phyloP scores from a whole-genome alignment of 768 basidiomycete species.

The Rhizopogon vesiculosus region DNA sequence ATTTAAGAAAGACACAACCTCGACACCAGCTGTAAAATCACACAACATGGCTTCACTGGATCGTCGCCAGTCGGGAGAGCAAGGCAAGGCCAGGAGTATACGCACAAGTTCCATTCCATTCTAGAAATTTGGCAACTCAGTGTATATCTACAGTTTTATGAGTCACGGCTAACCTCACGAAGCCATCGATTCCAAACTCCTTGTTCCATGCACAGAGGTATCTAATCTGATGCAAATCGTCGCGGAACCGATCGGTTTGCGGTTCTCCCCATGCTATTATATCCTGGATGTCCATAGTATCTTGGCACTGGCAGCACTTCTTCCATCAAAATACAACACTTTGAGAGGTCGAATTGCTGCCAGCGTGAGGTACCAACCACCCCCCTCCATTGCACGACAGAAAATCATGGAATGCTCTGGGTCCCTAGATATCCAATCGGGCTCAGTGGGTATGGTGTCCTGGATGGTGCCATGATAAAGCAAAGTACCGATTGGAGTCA shows the following conservation, averaged over 20 bases:
- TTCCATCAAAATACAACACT: constrained; percentile 28
- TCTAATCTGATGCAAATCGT: constrained; percentile 22
- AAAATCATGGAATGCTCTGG: constrained; percentile 35
- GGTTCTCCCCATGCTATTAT: constrained; percentile 25
- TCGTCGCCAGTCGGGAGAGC: background rate
- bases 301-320: constrained; percentile 25
- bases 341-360: constrained; percentile 21
- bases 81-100: background rate
- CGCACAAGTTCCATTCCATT: constrained; percentile 49
- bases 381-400: constrained; percentile 10
- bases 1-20: constrained; percentile 34
- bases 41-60: constrained; percentile 45
- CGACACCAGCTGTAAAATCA: constrained; percentile 36
- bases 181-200: constrained; percentile 26
- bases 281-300: constrained; percentile 32
- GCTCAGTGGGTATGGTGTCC: constrained; percentile 19
- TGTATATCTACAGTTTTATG: background rate
- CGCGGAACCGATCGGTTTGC: constrained; percentile 9
- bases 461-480: constrained; percentile 28
- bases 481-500: constrained; percentile 28
- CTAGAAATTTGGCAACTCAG: constrained; percentile 12
- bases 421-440: constrained; percentile 31
- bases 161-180: constrained; percentile 18
- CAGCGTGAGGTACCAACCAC: constrained; percentile 24
- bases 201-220: constrained; percentile 30